Evolutionary conservation across 768 basidiomycete genomes (phyloP).

Genomic region (Artomyces pyxidatus): DNA sequence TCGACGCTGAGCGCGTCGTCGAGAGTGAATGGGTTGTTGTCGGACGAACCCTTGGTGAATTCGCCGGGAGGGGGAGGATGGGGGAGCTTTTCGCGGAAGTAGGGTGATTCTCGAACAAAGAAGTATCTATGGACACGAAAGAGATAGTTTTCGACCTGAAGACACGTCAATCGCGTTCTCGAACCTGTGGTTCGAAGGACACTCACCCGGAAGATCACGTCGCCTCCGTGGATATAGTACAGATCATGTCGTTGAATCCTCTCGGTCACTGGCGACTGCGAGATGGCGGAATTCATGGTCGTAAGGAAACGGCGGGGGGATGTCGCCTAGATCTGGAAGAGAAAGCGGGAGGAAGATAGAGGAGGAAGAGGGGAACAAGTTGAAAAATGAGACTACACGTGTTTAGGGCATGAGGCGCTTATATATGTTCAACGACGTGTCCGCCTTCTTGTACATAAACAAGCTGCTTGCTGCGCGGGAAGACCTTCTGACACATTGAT

Average conservation of each 20-base stretch:
- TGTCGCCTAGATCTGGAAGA: neutral
- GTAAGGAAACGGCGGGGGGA: neutral
- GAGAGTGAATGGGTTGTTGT: conserved; percentile 23
- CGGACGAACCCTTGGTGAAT: conserved; percentile 20
- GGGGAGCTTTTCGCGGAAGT: conserved; percentile 28
- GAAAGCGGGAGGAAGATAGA: neutral
- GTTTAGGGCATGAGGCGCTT: conserved; percentile 17
- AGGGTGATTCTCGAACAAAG: conserved; percentile 50
- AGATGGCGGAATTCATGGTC: conserved; percentile 14
- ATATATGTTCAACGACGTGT: conserved; percentile 13
- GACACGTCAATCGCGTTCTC: neutral
- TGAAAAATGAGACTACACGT: conserved; percentile 14
- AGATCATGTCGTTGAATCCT: conserved; percentile 22
- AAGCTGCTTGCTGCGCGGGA: neutral
- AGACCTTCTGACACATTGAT: neutral
- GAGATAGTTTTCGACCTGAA: conserved; percentile 45
- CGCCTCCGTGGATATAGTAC: conserved; percentile 49
- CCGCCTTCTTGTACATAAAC: neutral
- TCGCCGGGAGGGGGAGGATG: conserved; percentile 14
- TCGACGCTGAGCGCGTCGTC: conserved; percentile 18
- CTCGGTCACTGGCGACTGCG: conserved; percentile 11
- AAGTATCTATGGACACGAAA: conserved; percentile 57
- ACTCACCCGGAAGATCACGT: conserved; percentile 31
- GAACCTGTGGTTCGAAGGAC: neutral
- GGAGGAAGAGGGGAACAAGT: neutral